phyloP scores from a whole-genome alignment of 1,139 yeast genomes.

The Zhuliangozyma parablackwelliae region DNA sequence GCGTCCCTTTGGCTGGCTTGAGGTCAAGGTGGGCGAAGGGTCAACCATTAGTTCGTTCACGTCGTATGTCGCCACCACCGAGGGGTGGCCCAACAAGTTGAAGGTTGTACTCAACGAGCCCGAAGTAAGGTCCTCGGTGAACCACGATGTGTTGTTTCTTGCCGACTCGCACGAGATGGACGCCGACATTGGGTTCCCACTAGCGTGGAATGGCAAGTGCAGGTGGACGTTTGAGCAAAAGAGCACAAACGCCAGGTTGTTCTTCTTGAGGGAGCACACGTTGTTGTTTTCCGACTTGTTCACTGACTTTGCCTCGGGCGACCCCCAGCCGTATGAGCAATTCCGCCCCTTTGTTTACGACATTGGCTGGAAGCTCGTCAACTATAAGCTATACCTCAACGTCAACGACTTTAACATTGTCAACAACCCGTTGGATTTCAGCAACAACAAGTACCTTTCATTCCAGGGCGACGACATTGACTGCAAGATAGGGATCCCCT shows the following conservation, averaged over 20 bases:
- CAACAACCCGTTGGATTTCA: slow-evolving; percentile 80
- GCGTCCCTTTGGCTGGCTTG: slow-evolving; percentile 90
- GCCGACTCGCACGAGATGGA: slow-evolving; percentile 57
- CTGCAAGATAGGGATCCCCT: slow-evolving; percentile 52
- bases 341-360: slow-evolving; percentile 68
- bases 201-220: slow-evolving; percentile 77
- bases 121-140: slow-evolving; percentile 78
- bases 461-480: slow-evolving; percentile 62
- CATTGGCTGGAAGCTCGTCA: slow-evolving; percentile 54
- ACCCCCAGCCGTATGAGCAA: slow-evolving; percentile 65
- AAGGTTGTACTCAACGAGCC: slow-evolving; percentile 48
- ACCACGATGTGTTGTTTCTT: slow-evolving; percentile 72
- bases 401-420: slow-evolving; percentile 85
- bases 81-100: slow-evolving; percentile 59
- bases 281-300: slow-evolving; percentile 69
- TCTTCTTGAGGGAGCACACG: slow-evolving; percentile 79
- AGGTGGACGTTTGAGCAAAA: slow-evolving; percentile 59
- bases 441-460: slow-evolving; percentile 72
- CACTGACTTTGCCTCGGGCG: slow-evolving; percentile 74
- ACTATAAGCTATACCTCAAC: slow-evolving; percentile 64
- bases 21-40: slow-evolving; percentile 54
- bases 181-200: slow-evolving; percentile 64
- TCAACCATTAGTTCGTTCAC: slow-evolving; percentile 47
- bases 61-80: slow-evolving; percentile 48
- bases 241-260: slow-evolving; percentile 54